A percentile compares a stretch with the other conserved stretches of the same genome.
phyloP scores from a whole-genome alignment of 2,329 filamentous ascomycete species.

The Lachnellula subtilissima region DNA sequence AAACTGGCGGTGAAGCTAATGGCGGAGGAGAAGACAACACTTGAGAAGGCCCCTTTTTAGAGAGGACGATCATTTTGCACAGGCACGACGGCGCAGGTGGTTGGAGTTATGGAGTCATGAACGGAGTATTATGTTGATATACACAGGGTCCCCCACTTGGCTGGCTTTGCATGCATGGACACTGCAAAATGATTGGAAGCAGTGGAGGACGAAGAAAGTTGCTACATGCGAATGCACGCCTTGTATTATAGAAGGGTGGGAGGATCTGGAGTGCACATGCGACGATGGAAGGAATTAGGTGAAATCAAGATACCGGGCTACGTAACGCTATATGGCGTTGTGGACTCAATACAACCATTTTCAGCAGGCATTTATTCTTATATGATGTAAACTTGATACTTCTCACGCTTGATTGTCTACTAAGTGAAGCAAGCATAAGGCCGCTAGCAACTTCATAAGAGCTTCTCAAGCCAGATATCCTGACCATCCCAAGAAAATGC shows the following conservation, averaged over 20 bases:
- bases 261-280: not conserved
- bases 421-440: no score
- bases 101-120: constrained; percentile 28
- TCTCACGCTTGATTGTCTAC: no score
- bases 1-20: constrained; percentile 28
- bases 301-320: constrained; percentile 19
- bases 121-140: constrained; percentile 20
- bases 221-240: constrained; percentile 11
- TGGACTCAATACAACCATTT: constrained; percentile 2
- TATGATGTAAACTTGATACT: not conserved
- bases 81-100: constrained; percentile 15
- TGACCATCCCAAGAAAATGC: no score
- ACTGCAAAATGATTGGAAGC: constrained; percentile 13
- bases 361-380: not conserved
- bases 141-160: constrained; percentile 8
- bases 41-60: constrained; percentile 15
- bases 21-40: constrained; percentile 21
- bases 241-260: constrained; percentile 26
- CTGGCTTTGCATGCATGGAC: constrained; percentile 8
- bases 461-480: no score
- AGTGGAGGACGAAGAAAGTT: constrained; percentile 9
- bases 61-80: constrained; percentile 3
- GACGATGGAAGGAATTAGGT: constrained; percentile 3
- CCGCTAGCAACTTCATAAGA: no score
- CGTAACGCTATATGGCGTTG: constrained; percentile 1